Evolutionary conservation across 768 basidiomycete species (phyloP).

Genomic region (Russula emetica): DNA sequence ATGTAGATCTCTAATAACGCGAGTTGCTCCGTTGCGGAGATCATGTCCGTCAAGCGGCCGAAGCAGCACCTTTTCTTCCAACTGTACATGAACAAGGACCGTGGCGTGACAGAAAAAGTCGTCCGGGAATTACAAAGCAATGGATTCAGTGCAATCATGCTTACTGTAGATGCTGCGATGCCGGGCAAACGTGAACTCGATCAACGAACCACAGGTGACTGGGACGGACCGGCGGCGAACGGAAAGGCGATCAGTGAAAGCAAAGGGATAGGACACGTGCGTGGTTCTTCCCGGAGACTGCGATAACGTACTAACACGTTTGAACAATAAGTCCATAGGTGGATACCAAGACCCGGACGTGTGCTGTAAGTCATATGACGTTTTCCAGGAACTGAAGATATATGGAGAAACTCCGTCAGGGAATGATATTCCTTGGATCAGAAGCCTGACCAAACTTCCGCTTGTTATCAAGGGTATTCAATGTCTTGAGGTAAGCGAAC

Average conservation of each 20-base stretch:
- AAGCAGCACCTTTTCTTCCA: conserved; percentile 35
- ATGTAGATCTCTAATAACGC: conserved; percentile 35
- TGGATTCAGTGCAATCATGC: conserved; percentile 45
- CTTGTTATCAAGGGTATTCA: conserved; percentile 47
- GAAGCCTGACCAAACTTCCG: conserved; percentile 40
- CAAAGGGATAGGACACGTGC: conserved; percentile 32
- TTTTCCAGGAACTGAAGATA: background rate
- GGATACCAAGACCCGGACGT: conserved; percentile 37
- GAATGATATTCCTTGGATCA: conserved; percentile 40
- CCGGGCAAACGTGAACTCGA: conserved; percentile 42
- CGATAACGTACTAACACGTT: conserved; percentile 7
- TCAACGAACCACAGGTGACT: conserved; percentile 34
- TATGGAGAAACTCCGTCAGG: conserved; percentile 25
- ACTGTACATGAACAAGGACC: conserved; percentile 47
- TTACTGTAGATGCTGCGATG: conserved; percentile 48
- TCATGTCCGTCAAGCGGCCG: conserved; percentile 32
- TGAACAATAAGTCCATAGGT: conserved; percentile 30
- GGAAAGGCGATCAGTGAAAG: conserved; percentile 23
- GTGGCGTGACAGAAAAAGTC: conserved; percentile 38
- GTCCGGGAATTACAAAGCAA: conserved; percentile 37
- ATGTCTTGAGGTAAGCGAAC: conserved; percentile 39
- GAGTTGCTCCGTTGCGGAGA: conserved; percentile 35
- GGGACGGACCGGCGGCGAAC: conserved; percentile 29
- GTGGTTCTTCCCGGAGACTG: background rate
- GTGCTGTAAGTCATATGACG: conserved; percentile 29